A percentile compares a stretch with the other conserved stretches of the same genome.
These are phyloP conservation scores for Thoreauomyces humboldtii DNA, from an alignment of 192 early-diverging fungal species.

Conservation along the genomic window DNA sequence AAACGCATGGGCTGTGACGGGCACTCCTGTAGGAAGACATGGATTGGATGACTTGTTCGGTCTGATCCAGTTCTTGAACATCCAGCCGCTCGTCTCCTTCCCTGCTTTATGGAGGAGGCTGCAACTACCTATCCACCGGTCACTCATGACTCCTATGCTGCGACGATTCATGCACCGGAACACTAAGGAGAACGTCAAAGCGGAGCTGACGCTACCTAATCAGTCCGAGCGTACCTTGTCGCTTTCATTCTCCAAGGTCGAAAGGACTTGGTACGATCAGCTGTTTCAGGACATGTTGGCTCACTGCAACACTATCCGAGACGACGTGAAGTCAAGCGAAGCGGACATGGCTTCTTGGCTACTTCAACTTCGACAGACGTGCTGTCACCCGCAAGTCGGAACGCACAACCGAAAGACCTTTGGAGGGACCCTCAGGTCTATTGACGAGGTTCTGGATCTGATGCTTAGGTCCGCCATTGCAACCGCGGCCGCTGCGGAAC, in stretches of 20 bases:
- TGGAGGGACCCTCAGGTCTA: conserved; percentile 45
- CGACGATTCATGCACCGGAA: conserved; percentile 55
- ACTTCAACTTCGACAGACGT: conserved; percentile 45
- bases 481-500: conserved; percentile 24
- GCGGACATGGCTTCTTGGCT: conserved; percentile 44
- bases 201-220: conserved; percentile 54
- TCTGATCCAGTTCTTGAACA: conserved; percentile 48
- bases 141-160: conserved; percentile 15
- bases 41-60: conserved; percentile 52
- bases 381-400: conserved; percentile 59
- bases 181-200: conserved; percentile 48
- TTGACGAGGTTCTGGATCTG: conserved; percentile 52
- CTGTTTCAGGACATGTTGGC: conserved; percentile 43
- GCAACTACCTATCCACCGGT: conserved; percentile 2
- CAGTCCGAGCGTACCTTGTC: conserved; percentile 48
- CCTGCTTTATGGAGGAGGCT: neutral
- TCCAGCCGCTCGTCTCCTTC: conserved; percentile 29
- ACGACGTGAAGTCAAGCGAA: conserved; percentile 20
- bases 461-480: conserved; percentile 45
- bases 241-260: conserved; percentile 53
- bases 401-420: conserved; percentile 42
- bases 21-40: conserved; percentile 49
- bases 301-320: conserved; percentile 39
- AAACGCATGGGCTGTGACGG: conserved; percentile 65
- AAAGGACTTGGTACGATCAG: conserved; percentile 60